Evolutionary conservation across 495 filamentous ascomycete genomes (phyloP), one percentile per base, ranked within the genome.

Genomic region (Xylaria telfairii): DNA sequence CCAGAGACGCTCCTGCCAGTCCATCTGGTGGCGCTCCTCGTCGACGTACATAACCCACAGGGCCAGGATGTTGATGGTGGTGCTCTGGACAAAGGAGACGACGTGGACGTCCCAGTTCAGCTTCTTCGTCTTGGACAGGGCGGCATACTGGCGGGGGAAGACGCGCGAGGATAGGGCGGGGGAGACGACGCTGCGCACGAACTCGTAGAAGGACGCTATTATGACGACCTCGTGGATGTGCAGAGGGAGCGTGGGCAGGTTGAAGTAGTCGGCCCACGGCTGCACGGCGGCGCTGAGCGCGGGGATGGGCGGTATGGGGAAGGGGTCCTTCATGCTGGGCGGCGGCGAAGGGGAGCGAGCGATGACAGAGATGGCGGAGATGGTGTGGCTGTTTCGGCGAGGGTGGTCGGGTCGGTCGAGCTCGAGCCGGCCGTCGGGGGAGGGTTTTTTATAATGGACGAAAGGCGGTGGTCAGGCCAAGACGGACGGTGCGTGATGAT

Each of bases 41-140:
- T 98, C 96, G 53, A 72, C 77, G 75, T 84, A 90, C 83, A 97
- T 97, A 51, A 94, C 89, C 90, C 91, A 98, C 42, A 99, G 78
- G 17, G 94, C 93, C 47, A 92, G 78, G 53, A 70, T 77, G 78
- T 91, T 93, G 82, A 99, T 93, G n/a, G 94, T 81, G 19, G 87
- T 83, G 75, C 90, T 91, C 84, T 99, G 96, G 21, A 93, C 83
- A n/a, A 99, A 82, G 17, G 93, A 97, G 28, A 98, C 96, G 74
- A 98, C 92, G 78, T 98, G 96, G 34, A 97, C 91, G 81, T 99
- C 92, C 96, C 96, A 99, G 87, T 95, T 98, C 72, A 95, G 82
- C 79, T 87, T 89, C 60, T 92, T 95, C 39, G 90, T 87, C 12
- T 80, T 81, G 61, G 86, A 86, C 67, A 97, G 83, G 39, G 84